These are phyloP conservation scores for Trypanosoma scelopori DNA, from an alignment of 208 protist genomes.

Conservation along the genomic window DNA sequence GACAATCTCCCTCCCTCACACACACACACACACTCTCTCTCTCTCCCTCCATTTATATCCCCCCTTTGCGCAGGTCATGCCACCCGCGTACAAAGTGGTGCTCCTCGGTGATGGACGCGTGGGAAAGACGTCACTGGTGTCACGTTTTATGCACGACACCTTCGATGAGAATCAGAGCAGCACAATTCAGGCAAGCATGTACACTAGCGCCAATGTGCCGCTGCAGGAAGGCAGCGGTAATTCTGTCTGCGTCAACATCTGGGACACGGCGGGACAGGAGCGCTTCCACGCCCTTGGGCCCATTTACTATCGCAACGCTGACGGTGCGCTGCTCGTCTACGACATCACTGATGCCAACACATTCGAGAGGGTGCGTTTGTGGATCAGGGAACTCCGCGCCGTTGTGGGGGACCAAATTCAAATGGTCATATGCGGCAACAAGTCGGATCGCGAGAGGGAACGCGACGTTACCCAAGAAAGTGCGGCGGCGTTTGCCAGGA, in stretches of 20 bases:
- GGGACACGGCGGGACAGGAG: conserved; percentile 83
- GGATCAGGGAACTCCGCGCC: conserved; percentile 94
- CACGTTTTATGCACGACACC: conserved; percentile 64
- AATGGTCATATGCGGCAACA: conserved; percentile 95
- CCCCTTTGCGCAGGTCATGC: not conserved
- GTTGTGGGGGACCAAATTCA: conserved; percentile 90
- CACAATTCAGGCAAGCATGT: conserved; percentile 73
- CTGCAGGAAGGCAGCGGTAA: conserved; percentile 32
- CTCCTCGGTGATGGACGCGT: conserved; percentile 83
- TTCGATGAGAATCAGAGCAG: conserved; percentile 65
- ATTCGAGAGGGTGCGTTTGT: conserved; percentile 92
- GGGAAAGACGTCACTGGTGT: conserved; percentile 83
- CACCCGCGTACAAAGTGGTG: conserved; percentile 63
- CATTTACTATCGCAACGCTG: conserved; percentile 85
- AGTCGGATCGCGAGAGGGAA: conserved; percentile 82
- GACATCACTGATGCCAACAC: conserved; percentile 95
- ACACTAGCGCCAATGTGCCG: conserved; percentile 52
- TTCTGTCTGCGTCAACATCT: conserved; percentile 59
- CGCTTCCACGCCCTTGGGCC: conserved; percentile 81
- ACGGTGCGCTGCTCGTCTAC: conserved; percentile 94
- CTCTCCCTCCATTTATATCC: not conserved
- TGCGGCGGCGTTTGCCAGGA: conserved; percentile 58
- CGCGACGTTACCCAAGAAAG: conserved; percentile 71
- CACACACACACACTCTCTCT: too few relatives aligned
- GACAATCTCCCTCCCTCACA: too few relatives aligned